Conservation (phyloP, 2,329 filamentous ascomycete genomes). For the Curvularia hawaiiensis region DNA sequence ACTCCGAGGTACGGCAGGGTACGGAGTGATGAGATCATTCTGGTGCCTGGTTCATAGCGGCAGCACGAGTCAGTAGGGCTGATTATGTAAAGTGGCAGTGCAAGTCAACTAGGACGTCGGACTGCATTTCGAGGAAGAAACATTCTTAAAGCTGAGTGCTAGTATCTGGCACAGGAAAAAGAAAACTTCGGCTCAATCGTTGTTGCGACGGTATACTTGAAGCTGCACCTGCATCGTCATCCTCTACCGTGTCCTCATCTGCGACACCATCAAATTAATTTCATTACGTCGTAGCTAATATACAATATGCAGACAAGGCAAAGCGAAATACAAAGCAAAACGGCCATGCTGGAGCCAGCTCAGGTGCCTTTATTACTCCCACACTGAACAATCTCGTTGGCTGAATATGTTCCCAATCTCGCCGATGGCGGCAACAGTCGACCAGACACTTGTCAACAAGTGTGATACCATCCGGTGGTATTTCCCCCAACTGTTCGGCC, state of each 20-base stretch:
- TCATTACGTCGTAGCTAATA: slow-evolving; percentile 5
- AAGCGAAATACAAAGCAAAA: neutral
- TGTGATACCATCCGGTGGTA: slow-evolving; percentile 29
- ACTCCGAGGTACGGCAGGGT: slow-evolving; percentile 9
- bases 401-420: neutral
- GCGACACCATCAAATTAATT: neutral
- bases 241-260: neutral
- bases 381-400: neutral
- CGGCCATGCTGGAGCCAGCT: neutral
- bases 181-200: neutral
- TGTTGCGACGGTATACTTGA: neutral
- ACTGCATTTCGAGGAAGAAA: neutral
- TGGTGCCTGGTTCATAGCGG: slow-evolving; percentile 7
- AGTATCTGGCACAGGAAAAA: neutral
- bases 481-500: slow-evolving; percentile 7
- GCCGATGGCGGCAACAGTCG: slow-evolving; percentile 9
- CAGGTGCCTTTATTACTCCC: neutral
- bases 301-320: slow-evolving; percentile 3
- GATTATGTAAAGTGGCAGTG: slow-evolving; percentile 38
- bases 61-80: slow-evolving; percentile 16
- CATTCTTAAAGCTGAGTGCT: neutral
- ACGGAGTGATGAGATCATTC: slow-evolving; percentile 18
- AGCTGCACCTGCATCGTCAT: neutral
- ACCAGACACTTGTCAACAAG: slow-evolving; percentile 28
- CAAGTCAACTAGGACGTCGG: slow-evolving; percentile 7